Evolutionary conservation across 352 stramenopile genomes (phyloP).

Genomic region (Phytophthora cajani): DNA sequence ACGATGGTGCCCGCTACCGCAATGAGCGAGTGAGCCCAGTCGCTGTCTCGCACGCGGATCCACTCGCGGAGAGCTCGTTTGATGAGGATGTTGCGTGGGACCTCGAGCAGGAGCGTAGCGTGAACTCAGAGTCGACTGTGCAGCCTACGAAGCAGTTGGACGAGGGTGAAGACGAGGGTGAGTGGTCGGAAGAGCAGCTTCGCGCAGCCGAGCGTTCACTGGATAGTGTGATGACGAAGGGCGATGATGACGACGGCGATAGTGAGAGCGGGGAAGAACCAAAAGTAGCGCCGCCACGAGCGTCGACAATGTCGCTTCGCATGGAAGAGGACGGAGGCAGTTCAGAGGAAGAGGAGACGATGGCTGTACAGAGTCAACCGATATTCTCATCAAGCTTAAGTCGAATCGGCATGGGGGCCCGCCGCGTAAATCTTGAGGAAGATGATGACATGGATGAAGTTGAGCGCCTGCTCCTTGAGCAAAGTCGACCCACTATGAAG

Average conservation of each 20-base stretch:
- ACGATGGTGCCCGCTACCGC: too few relatives aligned
- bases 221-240: too few relatives aligned
- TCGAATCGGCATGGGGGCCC: conserved; percentile 17
- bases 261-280: background rate
- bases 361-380: conserved; percentile 6
- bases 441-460: conserved; percentile 44
- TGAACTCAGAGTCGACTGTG: too few relatives aligned
- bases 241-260: background rate
- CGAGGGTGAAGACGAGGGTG: too few relatives aligned
- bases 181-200: too few relatives aligned
- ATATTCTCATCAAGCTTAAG: conserved; percentile 9
- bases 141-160: too few relatives aligned
- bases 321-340: conserved; percentile 28
- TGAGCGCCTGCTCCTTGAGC: conserved; percentile 28
- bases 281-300: background rate
- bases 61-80: too few relatives aligned
- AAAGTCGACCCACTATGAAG: conserved; percentile 18
- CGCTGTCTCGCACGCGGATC: too few relatives aligned
- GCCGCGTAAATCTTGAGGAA: conserved; percentile 30
- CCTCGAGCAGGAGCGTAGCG: too few relatives aligned
- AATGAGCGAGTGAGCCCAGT: too few relatives aligned
- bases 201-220: too few relatives aligned
- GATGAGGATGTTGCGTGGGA: too few relatives aligned
- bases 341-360: conserved; percentile 35
- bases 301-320: background rate